phyloP scores from a whole-genome alignment of 2,329 filamentous ascomycete species.

The Talaromyces albobiverticillius region DNA sequence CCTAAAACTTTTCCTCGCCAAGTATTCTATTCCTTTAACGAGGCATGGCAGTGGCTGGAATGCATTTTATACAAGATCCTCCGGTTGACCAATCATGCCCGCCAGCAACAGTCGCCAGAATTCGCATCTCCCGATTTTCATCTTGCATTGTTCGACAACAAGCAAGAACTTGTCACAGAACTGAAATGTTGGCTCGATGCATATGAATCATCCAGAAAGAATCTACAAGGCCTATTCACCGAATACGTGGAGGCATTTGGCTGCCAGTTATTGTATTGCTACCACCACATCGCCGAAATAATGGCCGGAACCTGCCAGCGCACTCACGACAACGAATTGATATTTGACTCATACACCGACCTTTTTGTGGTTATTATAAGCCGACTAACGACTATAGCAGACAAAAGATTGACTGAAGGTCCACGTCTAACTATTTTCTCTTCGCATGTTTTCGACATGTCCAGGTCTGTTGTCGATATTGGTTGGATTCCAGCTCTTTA shows the following conservation, averaged over 20 bases:
- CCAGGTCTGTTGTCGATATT: constrained; percentile 1
- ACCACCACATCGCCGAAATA: constrained; percentile 1
- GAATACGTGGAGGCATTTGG: not conserved
- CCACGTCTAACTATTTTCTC: not conserved
- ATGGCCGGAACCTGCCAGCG: not conserved
- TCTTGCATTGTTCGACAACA: not conserved
- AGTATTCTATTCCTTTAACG: not conserved
- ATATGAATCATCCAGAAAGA: not conserved
- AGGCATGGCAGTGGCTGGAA: not conserved
- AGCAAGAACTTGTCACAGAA: not conserved
- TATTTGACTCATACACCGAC: not conserved
- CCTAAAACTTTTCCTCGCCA: not conserved
- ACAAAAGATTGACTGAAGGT: not conserved
- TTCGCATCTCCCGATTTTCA: not conserved
- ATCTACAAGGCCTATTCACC: not conserved
- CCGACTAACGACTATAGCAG: not conserved
- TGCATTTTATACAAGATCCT: not conserved
- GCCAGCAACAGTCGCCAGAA: not conserved
- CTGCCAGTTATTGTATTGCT: not conserved
- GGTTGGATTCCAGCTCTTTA: constrained; percentile 8
- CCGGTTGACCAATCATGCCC: not conserved
- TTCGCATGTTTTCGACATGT: not conserved
- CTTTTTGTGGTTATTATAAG: not conserved
- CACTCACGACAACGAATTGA: not conserved
- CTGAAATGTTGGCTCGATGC: not conserved